Percentiles rank a stretch among this genome's conserved stretches.
Conservation (phyloP, 352 stramenopile genomes). For the Phytopythium delawarense region DNA sequence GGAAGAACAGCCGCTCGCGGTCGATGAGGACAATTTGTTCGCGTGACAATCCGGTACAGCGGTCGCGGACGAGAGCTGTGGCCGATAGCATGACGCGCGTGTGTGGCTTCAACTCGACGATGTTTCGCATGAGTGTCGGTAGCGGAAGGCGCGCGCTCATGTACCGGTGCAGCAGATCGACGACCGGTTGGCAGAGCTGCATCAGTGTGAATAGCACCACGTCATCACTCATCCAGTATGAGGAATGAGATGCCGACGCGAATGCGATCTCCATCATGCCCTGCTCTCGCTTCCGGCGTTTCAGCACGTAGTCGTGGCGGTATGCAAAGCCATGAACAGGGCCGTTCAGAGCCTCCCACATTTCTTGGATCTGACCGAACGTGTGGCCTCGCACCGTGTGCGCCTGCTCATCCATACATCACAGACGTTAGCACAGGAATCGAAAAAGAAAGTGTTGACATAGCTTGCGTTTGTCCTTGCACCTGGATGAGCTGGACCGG, state of each 20-base stretch:
- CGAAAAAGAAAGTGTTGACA: not conserved
- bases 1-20: constrained; percentile 60
- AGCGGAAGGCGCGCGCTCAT: constrained; percentile 71
- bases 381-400: constrained; percentile 56
- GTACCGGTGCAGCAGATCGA: constrained; percentile 77
- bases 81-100: constrained; percentile 59
- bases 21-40: constrained; percentile 76
- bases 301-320: constrained; percentile 80
- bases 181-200: constrained; percentile 80
- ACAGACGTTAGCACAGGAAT: not conserved
- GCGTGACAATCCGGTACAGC: constrained; percentile 71
- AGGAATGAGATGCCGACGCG: constrained; percentile 78
- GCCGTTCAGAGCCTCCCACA: constrained; percentile 61
- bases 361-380: constrained; percentile 78
- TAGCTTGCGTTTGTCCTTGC: not conserved
- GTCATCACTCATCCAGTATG: constrained; percentile 88
- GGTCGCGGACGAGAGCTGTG: constrained; percentile 73
- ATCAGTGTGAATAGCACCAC: constrained; percentile 85
- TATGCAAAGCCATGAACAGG: constrained; percentile 73
- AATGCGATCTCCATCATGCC: constrained; percentile 87
- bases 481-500: constrained; percentile 80
- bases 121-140: constrained; percentile 68
- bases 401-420: constrained; percentile 21
- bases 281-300: constrained; percentile 68
- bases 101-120: constrained; percentile 77